These are phyloP conservation scores for Trichoderma endophyticum DNA, from an alignment of 2,329 filamentous ascomycete species.

Conservation along the genomic window DNA sequence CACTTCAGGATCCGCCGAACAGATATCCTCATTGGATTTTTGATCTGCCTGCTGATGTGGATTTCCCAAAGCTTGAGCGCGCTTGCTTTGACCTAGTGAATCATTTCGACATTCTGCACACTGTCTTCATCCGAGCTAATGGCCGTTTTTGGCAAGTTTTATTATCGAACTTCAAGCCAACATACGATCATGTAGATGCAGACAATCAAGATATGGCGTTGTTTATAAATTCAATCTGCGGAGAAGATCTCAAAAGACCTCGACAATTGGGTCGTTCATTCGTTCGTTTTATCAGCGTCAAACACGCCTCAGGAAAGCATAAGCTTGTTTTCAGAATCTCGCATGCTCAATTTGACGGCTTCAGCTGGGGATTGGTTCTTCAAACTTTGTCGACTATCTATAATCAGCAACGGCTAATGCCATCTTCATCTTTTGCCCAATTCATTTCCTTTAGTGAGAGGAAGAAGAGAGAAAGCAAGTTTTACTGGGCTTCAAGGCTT, in stretches of 20 bases:
- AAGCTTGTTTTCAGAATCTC: slow-evolving; percentile 15
- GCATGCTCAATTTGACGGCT: slow-evolving; percentile 15
- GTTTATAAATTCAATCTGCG: slow-evolving; percentile 1
- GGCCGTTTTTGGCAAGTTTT: slow-evolving; percentile 13
- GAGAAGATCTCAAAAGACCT: slow-evolving; percentile 1
- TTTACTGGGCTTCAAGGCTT: slow-evolving; percentile 4
- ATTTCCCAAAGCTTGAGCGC: background rate
- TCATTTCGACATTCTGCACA: slow-evolving; percentile 11
- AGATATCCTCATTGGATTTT: slow-evolving; percentile 16
- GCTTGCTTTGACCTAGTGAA: background rate
- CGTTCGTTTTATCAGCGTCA: background rate
- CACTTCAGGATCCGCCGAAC: slow-evolving; percentile 4
- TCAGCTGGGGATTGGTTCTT: slow-evolving; percentile 13
- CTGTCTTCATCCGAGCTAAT: slow-evolving; percentile 12
- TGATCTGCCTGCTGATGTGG: slow-evolving; percentile 2
- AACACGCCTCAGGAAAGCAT: slow-evolving; percentile 2
- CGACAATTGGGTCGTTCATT: slow-evolving; percentile 6
- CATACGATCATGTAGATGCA: slow-evolving; percentile 1
- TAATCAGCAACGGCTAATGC: background rate
- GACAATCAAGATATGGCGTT: background rate
- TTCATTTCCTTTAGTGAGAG: background rate
- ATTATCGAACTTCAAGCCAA: background rate
- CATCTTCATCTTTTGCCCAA: background rate
- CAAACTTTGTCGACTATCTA: background rate
- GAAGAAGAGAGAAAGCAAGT: background rate